These are phyloP conservation scores for Trichoderma polysporum DNA, from an alignment of 2,329 filamentous ascomycete genomes.

Conservation along the genomic window DNA sequence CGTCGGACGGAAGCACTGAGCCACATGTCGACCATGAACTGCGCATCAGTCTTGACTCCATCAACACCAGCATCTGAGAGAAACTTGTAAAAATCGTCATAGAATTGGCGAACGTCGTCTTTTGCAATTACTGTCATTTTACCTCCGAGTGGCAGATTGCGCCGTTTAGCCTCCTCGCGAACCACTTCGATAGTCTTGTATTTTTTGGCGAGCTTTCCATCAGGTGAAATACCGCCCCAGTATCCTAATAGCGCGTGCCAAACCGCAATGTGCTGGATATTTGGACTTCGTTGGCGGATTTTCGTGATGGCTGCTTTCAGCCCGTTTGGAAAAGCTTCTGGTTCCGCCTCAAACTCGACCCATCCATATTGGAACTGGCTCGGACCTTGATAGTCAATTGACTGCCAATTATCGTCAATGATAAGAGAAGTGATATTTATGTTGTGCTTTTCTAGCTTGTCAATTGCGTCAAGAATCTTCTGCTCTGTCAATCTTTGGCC, in stretches of 20 bases:
- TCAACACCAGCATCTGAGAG: conserved; percentile 73
- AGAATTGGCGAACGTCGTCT: conserved; percentile 73
- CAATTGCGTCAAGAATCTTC: conserved; percentile 74
- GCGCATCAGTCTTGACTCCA: conserved; percentile 88
- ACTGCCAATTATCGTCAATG: conserved; percentile 97
- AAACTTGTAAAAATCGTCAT: conserved; percentile 89
- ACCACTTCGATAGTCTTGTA: conserved; percentile 72
- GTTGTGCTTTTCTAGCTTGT: conserved; percentile 65
- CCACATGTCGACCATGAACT: conserved; percentile 83
- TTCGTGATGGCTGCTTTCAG: conserved; percentile 68
- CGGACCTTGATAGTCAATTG: conserved; percentile 55
- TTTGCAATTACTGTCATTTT: conserved; percentile 72
- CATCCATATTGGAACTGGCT: conserved; percentile 63
- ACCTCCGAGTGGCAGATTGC: conserved; percentile 54
- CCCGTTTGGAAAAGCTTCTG: conserved; percentile 74
- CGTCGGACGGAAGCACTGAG: conserved; percentile 67
- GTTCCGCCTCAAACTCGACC: conserved; percentile 84
- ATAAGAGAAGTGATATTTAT: conserved; percentile 84
- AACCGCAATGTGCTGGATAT: conserved; percentile 81
- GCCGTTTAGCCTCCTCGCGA: conserved; percentile 47
- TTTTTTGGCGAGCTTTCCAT: conserved; percentile 68
- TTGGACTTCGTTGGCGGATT: conserved; percentile 68
- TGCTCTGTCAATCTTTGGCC: conserved; percentile 80
- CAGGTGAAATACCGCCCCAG: conserved; percentile 83
- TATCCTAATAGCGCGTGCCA: conserved; percentile 92